Base-by-base conservation (phyloP, 2,329 filamentous ascomycete species). In the Alternaria brassicae region DNA sequence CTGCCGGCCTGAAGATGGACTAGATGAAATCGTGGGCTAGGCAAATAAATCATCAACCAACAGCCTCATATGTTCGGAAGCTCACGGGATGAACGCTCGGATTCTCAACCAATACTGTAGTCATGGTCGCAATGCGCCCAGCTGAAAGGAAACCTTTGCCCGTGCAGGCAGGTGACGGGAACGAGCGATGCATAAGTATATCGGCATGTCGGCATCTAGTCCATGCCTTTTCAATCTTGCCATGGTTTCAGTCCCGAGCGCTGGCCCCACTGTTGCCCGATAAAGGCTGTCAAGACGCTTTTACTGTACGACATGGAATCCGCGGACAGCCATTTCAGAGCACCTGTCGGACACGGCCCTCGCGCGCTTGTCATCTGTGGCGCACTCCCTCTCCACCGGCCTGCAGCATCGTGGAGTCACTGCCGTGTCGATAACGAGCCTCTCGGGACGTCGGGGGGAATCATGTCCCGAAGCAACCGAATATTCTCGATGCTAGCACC, bases 401-500 rank as follows among this genome's bases (percentile, higher is more conserved):
- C 37, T 45, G 42, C 36, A 19, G 50, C 50, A 41, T 36, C 27
- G 25, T 48, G 21, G 19, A 44, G 49, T 23, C 10, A 17, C 30
- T n/a, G 44, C 39, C 23, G 23, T 17, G 25, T 42, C 34, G 34
- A 52, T 30, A 52, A 45, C 19, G 25, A 44, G 36, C 45, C 12
- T 17, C 45, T 70, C 68, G 68, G 68, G 13, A 49, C 44, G 41
- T 70, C 68, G 68, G 68, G 25, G 48, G n/a, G 50, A 27, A 60
- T 55, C 42, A 58, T 19, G 45, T 25, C 3, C 68, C 64, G 63
- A 69, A 52, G 62, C 63, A 60, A 59, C 58, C 64, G 58, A 69
- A 58, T 23, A 56, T 62, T 65, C 61, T 66, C 64, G 63, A 66
- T 65, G 65, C 66, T 68, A 70, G 69, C 66, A 69, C 69, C 70